Conservation (phyloP, 2,329 filamentous ascomycete genomes). For the Didymella keratinophila region DNA sequence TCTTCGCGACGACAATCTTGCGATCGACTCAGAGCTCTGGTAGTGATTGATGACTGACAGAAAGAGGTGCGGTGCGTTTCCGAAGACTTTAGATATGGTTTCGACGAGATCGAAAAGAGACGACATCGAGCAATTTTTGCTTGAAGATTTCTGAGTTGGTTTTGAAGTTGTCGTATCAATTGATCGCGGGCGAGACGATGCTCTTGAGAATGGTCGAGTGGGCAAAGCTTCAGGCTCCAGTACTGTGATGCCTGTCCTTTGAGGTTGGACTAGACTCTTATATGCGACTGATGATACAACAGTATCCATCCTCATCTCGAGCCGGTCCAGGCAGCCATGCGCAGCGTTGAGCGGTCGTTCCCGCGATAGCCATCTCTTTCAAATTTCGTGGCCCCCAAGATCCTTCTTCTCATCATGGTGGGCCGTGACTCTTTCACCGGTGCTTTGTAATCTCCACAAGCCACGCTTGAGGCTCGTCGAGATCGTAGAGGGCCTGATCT, state of each 20-base stretch:
- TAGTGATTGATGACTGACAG: slow-evolving; percentile 7
- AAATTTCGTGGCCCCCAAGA: slow-evolving; percentile 14
- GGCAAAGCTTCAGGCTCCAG: not conserved
- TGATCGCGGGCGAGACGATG: not conserved
- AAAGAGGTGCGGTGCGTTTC: slow-evolving; percentile 10
- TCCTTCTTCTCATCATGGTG: slow-evolving; percentile 10
- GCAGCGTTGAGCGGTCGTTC: not conserved
- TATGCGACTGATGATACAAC: slow-evolving; percentile 5
- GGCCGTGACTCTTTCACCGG: slow-evolving; percentile 6
- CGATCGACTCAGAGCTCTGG: not conserved
- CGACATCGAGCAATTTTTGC: slow-evolving; percentile 1
- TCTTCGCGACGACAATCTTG: not conserved
- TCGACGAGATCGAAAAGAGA: not conserved
- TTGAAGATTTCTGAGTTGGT: not conserved
- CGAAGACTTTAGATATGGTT: slow-evolving; percentile 1
- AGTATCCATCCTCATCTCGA: not conserved
- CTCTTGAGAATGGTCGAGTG: not conserved
- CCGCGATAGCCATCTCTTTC: slow-evolving; percentile 13
- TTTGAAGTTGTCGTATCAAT: not conserved
- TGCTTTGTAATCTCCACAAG: slow-evolving; percentile 13
- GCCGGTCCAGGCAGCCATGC: slow-evolving; percentile 11
- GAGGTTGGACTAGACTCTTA: slow-evolving; percentile 10
- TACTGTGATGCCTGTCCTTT: slow-evolving; percentile 2
- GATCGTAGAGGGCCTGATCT: slow-evolving; percentile 9
- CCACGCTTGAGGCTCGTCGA: slow-evolving; percentile 19